Base-by-base conservation (phyloP, 2,329 filamentous ascomycete species). In the Macrophomina phaseolina region DNA sequence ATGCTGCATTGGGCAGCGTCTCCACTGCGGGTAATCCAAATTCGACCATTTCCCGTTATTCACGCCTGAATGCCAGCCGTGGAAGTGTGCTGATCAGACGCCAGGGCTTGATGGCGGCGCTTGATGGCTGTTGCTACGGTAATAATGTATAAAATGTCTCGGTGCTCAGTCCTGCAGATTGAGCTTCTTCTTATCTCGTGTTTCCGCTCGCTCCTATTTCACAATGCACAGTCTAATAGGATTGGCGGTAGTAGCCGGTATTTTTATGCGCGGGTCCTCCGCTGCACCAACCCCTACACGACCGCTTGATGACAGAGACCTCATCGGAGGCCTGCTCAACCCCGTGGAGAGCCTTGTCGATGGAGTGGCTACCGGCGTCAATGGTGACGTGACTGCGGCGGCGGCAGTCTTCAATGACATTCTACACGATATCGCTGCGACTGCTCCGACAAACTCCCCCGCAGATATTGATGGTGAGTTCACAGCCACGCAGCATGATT, bases 381-480 rank as follows among this genome's bases (percentile, higher is more conserved):
- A n/a, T 32, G 45, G 46, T 9, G 45, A 51, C 30, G 60, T 12
- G 32, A 51, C 32, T 16, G 36, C 16, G 1, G 45, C 45, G 9
- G 60, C 48, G 6, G 23, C 18, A 2, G 18, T 63, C 2, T 63
- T 63, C 32, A 12, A 38, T 38, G 60, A 49, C 32, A 49, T 40
- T 18, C 28, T 52, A 16, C 45, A 51, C 16, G 60, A 52, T 12
- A 49, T 58, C n/a, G 28, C 34, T 16, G 36, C 34, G 4, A 45
- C 40, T 18, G 55, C 42, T 5, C 55, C 55, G 5, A 58, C 55
- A 7, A 58, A 58, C 55, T 58, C 55, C n/a, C 34, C 55, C 6
- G 55, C 55, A 14, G 55, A 58, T 14, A 42, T 58, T 18, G 55
- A 32, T 12, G 55, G 55, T 58, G 28, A 16, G 55, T 4, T 9